Evolutionary conservation across 805 yeast genomes (phyloP), one percentile per base, ranked within the genome.

Genomic region (Yarrowia sp.): DNA sequence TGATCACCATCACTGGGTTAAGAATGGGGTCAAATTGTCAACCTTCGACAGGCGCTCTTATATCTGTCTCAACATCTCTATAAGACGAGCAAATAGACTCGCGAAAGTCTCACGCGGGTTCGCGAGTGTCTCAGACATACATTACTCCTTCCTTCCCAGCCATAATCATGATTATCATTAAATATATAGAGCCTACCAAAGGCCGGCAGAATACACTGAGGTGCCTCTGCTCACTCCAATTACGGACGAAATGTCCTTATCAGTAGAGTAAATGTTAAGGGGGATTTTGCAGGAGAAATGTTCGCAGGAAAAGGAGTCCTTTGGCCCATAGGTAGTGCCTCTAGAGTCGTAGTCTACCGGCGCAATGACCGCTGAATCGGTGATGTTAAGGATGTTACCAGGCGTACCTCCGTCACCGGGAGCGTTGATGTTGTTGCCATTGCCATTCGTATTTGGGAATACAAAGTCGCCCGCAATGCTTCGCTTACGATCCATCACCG

Each of bases 221-320:
- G 36, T 58, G n/a, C 63, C 63, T 21, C 63, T 51, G 22, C 63
- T 58, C n/a, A 58, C 51, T 5, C 63, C 63, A 41, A 58, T 58
- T 12, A 58, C 51, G 4, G 63, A 58, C 38, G 51, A 41, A 66
- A 80, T 77, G 65, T 77, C 79, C 49, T 75, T 73, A 19, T 78
- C 74, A 5, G 81, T 71, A 1, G 85, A 83, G 21, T 82, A 66
- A 1, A 82, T 73, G 26, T 73, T 70, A 1, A 82, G 48, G 1
- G 85, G 84, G 5, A 82, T 68, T 48, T 78, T 72, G 62, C 81
- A 79, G 16, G 73, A 70, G 65, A 82, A 70, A 24, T 67, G 68
- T 65, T 69, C 70, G 33, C 67, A 66, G 12, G 54, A 40, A n/a
- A 68, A 19, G n/a, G 62, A 51, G 24, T 67, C 70, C 19, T 64